phyloP scores from a whole-genome alignment of 75 land plant species.

The Gnetum montanum region DNA sequence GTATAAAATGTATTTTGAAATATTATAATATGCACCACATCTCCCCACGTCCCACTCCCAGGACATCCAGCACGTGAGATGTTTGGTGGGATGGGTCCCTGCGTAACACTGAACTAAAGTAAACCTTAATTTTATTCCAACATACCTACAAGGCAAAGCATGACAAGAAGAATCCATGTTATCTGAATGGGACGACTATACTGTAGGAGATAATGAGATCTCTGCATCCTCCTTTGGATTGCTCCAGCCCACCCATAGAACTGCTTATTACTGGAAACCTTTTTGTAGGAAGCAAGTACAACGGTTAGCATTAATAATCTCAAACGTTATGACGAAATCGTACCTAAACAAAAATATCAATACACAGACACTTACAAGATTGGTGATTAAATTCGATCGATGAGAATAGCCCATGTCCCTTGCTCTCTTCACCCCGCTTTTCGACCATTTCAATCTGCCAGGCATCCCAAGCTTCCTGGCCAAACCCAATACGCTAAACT shows the following conservation, averaged over 20 bases:
- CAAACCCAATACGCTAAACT: not conserved
- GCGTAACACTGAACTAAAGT: too few species aligned
- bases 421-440: conserved; percentile 18
- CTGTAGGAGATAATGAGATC: conserved; percentile 9
- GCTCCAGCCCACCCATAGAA: conserved; percentile 6
- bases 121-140: too few species aligned
- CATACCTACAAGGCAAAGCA: conserved; percentile 17
- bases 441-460: conserved; percentile 21
- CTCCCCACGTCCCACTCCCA: too few species aligned
- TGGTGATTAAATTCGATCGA: not conserved
- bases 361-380: not conserved
- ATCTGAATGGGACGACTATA: conserved; percentile 9
- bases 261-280: conserved; percentile 2
- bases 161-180: conserved; percentile 14
- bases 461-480: conserved; percentile 5
- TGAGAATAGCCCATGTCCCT: conserved; percentile 12
- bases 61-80: too few species aligned
- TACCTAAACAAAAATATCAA: not conserved
- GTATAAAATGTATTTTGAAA: too few species aligned
- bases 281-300: not conserved
- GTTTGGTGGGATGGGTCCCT: too few species aligned
- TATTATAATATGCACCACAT: too few species aligned
- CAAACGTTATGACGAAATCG: not conserved
- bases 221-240: conserved; percentile 7
- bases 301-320: not conserved